Base-by-base conservation (phyloP, 164 flowering plant genomes). In the Aristolochia contorta region DNA sequence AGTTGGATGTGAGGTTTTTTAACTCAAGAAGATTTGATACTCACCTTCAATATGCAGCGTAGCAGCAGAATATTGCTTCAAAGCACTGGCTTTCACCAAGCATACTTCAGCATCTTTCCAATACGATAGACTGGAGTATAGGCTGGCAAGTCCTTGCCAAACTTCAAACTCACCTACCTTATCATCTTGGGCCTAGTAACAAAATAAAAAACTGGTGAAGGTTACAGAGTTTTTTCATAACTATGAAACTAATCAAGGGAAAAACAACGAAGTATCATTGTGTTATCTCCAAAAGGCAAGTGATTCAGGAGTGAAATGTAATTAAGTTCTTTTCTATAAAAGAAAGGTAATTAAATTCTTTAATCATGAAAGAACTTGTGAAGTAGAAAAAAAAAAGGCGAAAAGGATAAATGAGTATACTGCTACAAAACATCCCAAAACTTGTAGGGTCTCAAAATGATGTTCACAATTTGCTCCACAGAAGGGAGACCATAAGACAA, bases 41-140 rank as follows among this genome's bases (percentile, higher is more conserved):
- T 80, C 78, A 71, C 99, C 99, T 86, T 93, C 88, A 16, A 79
- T 77, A 65, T 82, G 91, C 59, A 79, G 69, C 45, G 78, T 66
- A 56, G 80, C 77, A 18, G 87, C 80, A 57, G 91, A 84, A 67
- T 76, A 79, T 30, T 63, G 78, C 61, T 78, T 82, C 60, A 88
- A 72, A 20, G 78, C 79, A 70, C 77, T 78, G 60, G 89, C 95
- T 78, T 90, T 93, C 12, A 69, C 81, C 80, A 93, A 71, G 72
- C 99, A 93, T 68, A 85, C 65, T 65, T 90, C 99, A 23, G 82
- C 95, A 76, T 93, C 99, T 59, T 76, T 84, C 95, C 96, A 88
- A 68, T 83, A 84, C n/a, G 88, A 82, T 72, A 93, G 97, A 62
- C 84, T 79, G 55, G 95, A 79, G 70, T 93, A 93, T 27, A 93